Evolutionary conservation across 2,329 filamentous ascomycete species (phyloP).

Genomic region (Aspergillus sp.): DNA sequence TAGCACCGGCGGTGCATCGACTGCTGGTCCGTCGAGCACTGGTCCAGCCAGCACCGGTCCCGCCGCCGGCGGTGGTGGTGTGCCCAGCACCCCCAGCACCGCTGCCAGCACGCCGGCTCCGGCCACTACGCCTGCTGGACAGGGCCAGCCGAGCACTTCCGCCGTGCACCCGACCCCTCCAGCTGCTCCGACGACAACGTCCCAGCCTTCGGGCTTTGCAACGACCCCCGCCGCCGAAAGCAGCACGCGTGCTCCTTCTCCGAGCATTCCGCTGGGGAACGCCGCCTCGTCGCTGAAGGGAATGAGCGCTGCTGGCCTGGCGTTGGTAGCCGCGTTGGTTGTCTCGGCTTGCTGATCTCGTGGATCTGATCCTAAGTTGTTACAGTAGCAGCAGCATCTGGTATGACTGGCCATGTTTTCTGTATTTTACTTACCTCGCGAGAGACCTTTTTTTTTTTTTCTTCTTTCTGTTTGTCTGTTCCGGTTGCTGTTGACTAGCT

Average conservation of each 20-base stretch:
- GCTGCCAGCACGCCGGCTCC: no score
- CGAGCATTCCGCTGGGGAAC: background rate
- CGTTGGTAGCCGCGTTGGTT: background rate
- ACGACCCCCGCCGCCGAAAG: background rate
- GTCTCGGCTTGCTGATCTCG: no score
- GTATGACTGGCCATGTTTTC: conserved; percentile 4
- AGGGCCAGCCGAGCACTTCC: background rate
- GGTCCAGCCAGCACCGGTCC: background rate
- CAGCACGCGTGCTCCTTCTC: background rate
- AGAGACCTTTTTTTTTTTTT: conserved; percentile 3
- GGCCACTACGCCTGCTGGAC: background rate
- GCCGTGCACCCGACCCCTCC: background rate
- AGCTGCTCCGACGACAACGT: no score
- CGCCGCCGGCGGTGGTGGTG: background rate
- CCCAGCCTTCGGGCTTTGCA: background rate
- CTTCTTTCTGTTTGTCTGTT: conserved; percentile 3
- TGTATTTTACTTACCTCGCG: conserved; percentile 1
- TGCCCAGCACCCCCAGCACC: no score
- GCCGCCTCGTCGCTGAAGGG: background rate
- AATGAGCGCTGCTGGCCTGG: background rate
- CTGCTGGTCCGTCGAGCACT: background rate
- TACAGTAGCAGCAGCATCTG: conserved; percentile 5
- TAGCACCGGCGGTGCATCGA: no score
- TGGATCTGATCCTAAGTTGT: no score
- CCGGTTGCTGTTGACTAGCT: no score